Evolutionary conservation across 768 basidiomycete species (phyloP).

Genomic region (Pleurotus tuoliensis): DNA sequence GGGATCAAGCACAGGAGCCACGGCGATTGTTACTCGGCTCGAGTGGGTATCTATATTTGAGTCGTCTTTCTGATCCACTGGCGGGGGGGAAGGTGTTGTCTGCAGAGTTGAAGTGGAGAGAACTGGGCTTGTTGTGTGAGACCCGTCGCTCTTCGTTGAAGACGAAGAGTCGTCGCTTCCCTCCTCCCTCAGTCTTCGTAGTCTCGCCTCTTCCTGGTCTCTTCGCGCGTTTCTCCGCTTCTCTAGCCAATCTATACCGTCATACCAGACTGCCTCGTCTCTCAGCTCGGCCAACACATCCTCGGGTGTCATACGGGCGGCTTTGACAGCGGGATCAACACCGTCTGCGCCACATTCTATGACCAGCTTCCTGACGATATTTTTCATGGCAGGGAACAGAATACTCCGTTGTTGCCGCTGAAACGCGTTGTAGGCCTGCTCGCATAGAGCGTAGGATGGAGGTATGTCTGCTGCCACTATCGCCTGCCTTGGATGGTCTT

Average conservation of each 20-base stretch:
- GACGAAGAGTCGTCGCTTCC: conserved; percentile 46
- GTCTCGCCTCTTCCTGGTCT: conserved; percentile 23
- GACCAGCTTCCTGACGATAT: conserved; percentile 61
- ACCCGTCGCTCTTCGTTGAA: conserved; percentile 37
- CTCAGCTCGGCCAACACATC: conserved; percentile 57
- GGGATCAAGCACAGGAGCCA: conserved; percentile 59
- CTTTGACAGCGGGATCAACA: conserved; percentile 52
- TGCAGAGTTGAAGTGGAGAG: conserved; percentile 70
- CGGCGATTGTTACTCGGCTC: conserved; percentile 30
- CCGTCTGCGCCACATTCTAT: conserved; percentile 48
- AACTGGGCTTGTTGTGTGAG: conserved; percentile 67
- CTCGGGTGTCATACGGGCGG: conserved; percentile 53
- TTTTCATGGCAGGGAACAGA: conserved; percentile 61
- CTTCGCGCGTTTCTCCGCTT: conserved; percentile 32
- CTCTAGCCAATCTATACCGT: conserved; percentile 68
- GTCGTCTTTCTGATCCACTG: conserved; percentile 34
- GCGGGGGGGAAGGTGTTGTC: conserved; percentile 77
- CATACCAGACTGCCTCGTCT: conserved; percentile 66
- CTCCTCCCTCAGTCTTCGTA: conserved; percentile 21
- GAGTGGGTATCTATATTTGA: not conserved
- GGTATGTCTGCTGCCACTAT: conserved; percentile 51
- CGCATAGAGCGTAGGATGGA: conserved; percentile 60
- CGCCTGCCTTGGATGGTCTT: conserved; percentile 41
- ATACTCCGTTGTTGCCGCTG: conserved; percentile 57
- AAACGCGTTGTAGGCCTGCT: conserved; percentile 56